Evolutionary conservation across 2,329 filamentous ascomycete genomes (phyloP), one percentile per base, ranked within the genome.

Genomic region (Sporothrix pallida): DNA sequence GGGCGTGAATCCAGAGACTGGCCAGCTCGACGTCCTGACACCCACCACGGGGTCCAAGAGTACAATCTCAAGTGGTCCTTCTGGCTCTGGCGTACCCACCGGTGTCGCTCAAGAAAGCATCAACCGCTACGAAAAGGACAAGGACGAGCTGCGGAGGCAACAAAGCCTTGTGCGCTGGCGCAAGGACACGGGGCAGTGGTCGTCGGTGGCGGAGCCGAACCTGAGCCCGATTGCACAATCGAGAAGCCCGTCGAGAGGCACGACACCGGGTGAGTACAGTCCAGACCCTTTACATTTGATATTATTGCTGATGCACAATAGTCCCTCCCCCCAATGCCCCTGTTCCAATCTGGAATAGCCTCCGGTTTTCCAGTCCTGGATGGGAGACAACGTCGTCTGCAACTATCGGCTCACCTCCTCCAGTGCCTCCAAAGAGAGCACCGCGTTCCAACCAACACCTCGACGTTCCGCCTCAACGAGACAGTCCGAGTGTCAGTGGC

Each of bases 1-100:
- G 74, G 88, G 88, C 3, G 82, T 87, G 71, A 89, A 90, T 77
- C 88, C 88, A 0, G 80, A 83, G 58, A 89, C 88, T 0, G 87
- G 88, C 5, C 81, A 85, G 75, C 83, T 85, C 68, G 85, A 89
- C 73, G 79, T 86, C 15, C 80, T 88, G 52, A 87, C 86, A 3
- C 85, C 86, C 8, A 85, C 85, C 2, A 82, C 83, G 15, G 87
- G 84, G 74, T 85, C 84, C 0, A 81, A 82, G 42, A 83, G 83
- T 73, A 80, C 77, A 50, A 5, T 74, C 56, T 71, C 74, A 23
- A 74, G 75, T 15, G 70, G 31, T 3, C 31, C 31, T 37, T 37
- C 71, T 23, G 9, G 75, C 3, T 72, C 74, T 4, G 73, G 69
- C 3, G 72, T 72, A 48, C 78, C 85, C 17, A 76, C 77, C 3